These are phyloP conservation scores for Nakazawaea laoshanensis DNA, from an alignment of 805 yeast species.

Conservation along the genomic window DNA sequence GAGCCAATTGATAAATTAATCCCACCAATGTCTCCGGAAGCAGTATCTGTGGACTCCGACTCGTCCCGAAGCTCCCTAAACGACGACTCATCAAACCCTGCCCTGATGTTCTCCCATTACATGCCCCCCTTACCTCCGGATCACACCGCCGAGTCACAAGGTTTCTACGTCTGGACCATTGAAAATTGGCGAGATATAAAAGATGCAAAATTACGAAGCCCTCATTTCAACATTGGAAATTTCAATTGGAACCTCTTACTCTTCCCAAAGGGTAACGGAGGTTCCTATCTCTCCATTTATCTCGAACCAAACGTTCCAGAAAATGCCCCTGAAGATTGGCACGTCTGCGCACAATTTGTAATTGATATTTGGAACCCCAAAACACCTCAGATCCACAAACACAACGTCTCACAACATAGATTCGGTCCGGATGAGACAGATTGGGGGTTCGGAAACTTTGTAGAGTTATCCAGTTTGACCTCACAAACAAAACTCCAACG, in stretches of 20 bases:
- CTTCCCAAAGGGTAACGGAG: slow-evolving; percentile 69
- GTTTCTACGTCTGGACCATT: slow-evolving; percentile 31
- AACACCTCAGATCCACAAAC: slow-evolving; percentile 50
- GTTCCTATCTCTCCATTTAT: slow-evolving; percentile 59
- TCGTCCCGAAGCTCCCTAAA: slow-evolving; percentile 9
- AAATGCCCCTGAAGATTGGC: slow-evolving; percentile 43
- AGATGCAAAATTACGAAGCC: slow-evolving; percentile 28
- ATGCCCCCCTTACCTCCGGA: slow-evolving; percentile 22
- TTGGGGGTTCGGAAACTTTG: slow-evolving; percentile 90
- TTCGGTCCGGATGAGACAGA: slow-evolving; percentile 72
- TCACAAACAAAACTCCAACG: slow-evolving; percentile 23
- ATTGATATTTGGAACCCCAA: slow-evolving; percentile 78
- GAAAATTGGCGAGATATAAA: slow-evolving; percentile 21
- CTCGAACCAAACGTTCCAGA: slow-evolving; percentile 59
- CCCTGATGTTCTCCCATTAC: slow-evolving; percentile 13
- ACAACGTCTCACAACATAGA: slow-evolving; percentile 68
- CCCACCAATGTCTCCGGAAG: slow-evolving; percentile 15
- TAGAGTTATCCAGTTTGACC: slow-evolving; percentile 43
- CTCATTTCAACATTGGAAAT: slow-evolving; percentile 48
- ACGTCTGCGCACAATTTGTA: slow-evolving; percentile 86
- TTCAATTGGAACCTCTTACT: slow-evolving; percentile 62
- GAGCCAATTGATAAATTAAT: too few species aligned
- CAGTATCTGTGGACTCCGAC: slow-evolving; percentile 16
- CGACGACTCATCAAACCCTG: slow-evolving; percentile 15
- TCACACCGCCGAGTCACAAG: slow-evolving; percentile 21